Percentiles rank a stretch among this genome's conserved stretches.
phyloP scores from a whole-genome alignment of 2,329 filamentous ascomycete genomes.

The Chaetomiaceae sp. region DNA sequence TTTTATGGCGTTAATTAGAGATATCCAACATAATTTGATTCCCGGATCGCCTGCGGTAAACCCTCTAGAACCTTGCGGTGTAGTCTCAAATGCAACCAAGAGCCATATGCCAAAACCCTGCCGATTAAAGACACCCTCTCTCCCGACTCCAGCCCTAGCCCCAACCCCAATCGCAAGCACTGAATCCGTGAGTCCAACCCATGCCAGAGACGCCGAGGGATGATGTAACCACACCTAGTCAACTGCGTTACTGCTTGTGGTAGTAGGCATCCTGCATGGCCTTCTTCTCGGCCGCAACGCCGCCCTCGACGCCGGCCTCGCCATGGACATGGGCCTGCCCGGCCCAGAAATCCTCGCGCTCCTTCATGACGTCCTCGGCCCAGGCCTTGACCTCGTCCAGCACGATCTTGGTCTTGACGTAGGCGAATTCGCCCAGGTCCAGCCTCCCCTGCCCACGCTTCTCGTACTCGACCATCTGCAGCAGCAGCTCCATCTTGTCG shows the following conservation, averaged over 20 bases:
- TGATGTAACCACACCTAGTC: no score
- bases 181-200: no score
- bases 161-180: background rate
- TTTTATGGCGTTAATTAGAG: background rate
- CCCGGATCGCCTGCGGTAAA: background rate
- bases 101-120: background rate
- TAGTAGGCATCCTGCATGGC: conserved; percentile 50
- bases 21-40: no score
- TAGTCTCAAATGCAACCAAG: conserved; percentile 4
- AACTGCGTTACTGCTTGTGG: conserved; percentile 20
- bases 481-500: conserved; percentile 90
- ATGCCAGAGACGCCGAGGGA: no score
- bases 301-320: conserved; percentile 38
- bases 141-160: background rate
- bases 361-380: conserved; percentile 69
- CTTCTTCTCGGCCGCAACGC: conserved; percentile 34
- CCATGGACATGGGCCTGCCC: conserved; percentile 43
- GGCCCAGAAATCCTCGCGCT: conserved; percentile 71
- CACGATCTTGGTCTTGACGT: conserved; percentile 68
- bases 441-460: conserved; percentile 57
- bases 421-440: conserved; percentile 82
- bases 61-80: conserved; percentile 4
- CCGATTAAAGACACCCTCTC: background rate
- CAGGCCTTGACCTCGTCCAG: conserved; percentile 76
- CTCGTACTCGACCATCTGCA: conserved; percentile 98